Percentiles rank a stretch among this genome's conserved stretches.
Conservation (phyloP, 495 filamentous ascomycete genomes). For the Aspergillus campestris region DNA sequence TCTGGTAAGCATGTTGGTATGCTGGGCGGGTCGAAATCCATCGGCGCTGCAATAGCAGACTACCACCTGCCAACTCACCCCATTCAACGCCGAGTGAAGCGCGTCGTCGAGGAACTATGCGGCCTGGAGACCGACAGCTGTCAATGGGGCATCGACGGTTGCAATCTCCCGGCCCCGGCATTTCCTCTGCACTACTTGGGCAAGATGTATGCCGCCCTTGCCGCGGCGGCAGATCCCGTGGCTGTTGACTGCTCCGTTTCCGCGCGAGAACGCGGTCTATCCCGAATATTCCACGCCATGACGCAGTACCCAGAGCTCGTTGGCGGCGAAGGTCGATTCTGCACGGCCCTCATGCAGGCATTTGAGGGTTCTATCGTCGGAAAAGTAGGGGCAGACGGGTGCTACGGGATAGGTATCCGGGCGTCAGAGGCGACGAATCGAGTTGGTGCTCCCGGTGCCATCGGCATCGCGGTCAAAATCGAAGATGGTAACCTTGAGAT, state of each 20-base stretch:
- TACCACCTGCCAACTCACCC: conserved; percentile 24
- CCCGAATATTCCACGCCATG: conserved; percentile 28
- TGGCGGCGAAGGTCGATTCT: conserved; percentile 30
- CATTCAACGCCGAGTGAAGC: conserved; percentile 24
- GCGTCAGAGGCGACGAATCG: conserved; percentile 19
- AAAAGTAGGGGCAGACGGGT: conserved; percentile 32
- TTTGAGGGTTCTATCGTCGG: conserved; percentile 23
- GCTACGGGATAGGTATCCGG: conserved; percentile 27
- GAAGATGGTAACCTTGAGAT: conserved; percentile 30
- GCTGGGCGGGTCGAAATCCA: conserved; percentile 25
- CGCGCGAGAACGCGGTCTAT: conserved; percentile 4
- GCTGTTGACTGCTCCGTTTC: neutral
- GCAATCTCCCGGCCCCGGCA: conserved; percentile 31
- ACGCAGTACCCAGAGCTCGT: conserved; percentile 23
- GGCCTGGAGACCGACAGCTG: conserved; percentile 10
- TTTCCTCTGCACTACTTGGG: conserved; percentile 17
- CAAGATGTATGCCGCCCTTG: conserved; percentile 22
- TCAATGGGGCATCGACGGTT: conserved; percentile 31
- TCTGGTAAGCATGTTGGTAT: conserved; percentile 37
- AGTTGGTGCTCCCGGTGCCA: conserved; percentile 20
- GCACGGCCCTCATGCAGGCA: conserved; percentile 25
- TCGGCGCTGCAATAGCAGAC: conserved; percentile 15
- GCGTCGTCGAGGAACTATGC: conserved; percentile 19
- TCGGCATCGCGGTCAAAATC: conserved; percentile 34
- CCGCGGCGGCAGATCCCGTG: conserved; percentile 10